Base-by-base conservation (phyloP, 495 filamentous ascomycete genomes). In the Physcia stellaris region DNA sequence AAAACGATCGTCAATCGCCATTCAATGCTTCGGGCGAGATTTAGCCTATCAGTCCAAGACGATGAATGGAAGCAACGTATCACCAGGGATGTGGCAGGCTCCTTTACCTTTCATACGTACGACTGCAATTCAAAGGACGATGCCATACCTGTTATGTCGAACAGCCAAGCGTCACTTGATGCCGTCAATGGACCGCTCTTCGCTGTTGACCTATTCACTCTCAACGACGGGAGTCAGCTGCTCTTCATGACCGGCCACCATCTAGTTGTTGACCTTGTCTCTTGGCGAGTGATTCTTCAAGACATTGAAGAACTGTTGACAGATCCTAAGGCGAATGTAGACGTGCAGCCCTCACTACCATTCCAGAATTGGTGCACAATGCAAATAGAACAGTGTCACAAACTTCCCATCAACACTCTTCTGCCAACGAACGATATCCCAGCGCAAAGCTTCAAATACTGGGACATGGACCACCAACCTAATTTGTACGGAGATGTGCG, bases 21-120 rank as follows among this genome's bases (percentile, higher is more conserved):
- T 41, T 71, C 77, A 4, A 84, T 84, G 80, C 64, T 86, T n/a
- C 64, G 79, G 18, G 69, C 71, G n/a, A 70, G 80, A 4, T 83
- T 79, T 45, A 56, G 48, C 12, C 53, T 57, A 6, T 35, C 50
- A 11, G 49, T 41, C 4, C 17, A 29, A 18, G 43, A 54, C 1
- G 53, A 47, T 2, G 47, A 47, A 12, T 55, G 56, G 12, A 54
- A 49, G 29, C 64, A 70, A 40, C 46, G 47, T 1, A 57, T 70
- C 19, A 63, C 57, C 0, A 24, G 38, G 4, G 57, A 66, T 19
- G 50, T 64, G 11, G 38, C 50, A 23, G 49, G 47, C 1, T 67
- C 67, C 1, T 68, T 63, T 43, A 35, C 54, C 7, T 59, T 59
- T 41, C 40, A 49, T 2, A 33, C 29, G 6, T 57, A 66, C 23